Conservation (phyloP, 148 eudicot genomes). For the Rheum nobile region DNA sequence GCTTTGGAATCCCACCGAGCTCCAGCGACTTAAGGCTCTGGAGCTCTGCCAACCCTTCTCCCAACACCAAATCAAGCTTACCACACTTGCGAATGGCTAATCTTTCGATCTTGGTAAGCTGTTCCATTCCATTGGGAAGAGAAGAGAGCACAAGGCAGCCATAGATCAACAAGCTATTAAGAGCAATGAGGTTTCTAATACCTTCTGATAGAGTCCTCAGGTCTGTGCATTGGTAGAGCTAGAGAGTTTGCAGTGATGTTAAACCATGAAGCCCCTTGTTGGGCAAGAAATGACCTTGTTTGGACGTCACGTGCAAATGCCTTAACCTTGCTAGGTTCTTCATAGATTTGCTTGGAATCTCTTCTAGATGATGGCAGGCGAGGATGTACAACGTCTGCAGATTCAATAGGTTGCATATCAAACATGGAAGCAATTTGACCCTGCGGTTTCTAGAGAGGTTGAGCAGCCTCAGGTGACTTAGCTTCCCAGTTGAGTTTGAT, state of each 20-base stretch:
- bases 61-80: background rate
- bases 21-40: background rate
- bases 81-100: constrained; percentile 5
- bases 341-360: background rate
- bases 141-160: background rate
- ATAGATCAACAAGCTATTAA: constrained; percentile 1
- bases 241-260: background rate
- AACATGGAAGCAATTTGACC: background rate
- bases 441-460: background rate
- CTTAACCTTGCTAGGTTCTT: background rate
- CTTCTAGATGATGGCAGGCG: background rate
- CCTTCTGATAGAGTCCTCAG: constrained; percentile 1
- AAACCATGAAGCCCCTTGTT: background rate
- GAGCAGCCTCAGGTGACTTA: constrained; percentile 3
- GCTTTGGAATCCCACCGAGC: background rate
- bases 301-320: constrained; percentile 3
- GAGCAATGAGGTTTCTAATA: background rate
- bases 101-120: background rate
- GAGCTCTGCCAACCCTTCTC: background rate
- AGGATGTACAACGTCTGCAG: background rate
- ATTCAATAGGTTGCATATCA: constrained; percentile 3
- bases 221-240: background rate
- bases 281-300: constrained; percentile 2
- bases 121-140: background rate
- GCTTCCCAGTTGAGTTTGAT: background rate